These are phyloP conservation scores for Pelargonium australe DNA, from an alignment of 441 rosid species.

Conservation along the genomic window DNA sequence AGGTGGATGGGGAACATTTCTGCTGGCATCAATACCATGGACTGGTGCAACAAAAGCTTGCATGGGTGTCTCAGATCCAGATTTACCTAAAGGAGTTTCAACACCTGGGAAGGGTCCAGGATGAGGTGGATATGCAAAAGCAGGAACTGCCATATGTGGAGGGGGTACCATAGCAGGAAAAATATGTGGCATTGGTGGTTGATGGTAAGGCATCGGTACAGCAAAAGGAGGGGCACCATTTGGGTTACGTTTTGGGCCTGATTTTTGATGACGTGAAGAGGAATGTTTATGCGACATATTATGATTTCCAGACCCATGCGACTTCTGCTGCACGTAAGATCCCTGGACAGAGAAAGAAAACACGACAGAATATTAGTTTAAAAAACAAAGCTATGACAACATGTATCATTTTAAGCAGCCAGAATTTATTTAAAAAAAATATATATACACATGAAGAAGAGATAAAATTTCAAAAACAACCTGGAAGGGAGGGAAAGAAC, in stretches of 20 bases:
- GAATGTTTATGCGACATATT: conserved; percentile 48
- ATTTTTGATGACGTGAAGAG: conserved; percentile 49
- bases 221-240: conserved; percentile 52
- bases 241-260: conserved; percentile 54
- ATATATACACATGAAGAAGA: not conserved
- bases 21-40: conserved; percentile 29
- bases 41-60: conserved; percentile 58
- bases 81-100: conserved; percentile 50
- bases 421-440: not conserved
- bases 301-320: conserved; percentile 47
- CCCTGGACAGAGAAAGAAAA: conserved; percentile 38
- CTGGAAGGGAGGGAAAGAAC: not conserved
- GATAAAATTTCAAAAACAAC: not conserved
- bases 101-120: conserved; percentile 55
- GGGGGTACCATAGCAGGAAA: conserved; percentile 59
- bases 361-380: conserved; percentile 14
- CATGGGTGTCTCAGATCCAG: conserved; percentile 49
- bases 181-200: conserved; percentile 40
- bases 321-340: conserved; percentile 42
- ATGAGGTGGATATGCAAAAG: conserved; percentile 49
- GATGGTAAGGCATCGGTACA: conserved; percentile 48
- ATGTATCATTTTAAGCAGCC: not conserved
- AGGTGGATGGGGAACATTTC: conserved; percentile 44
- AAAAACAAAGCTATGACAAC: conserved; percentile 13
- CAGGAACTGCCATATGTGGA: conserved; percentile 57